These are phyloP conservation scores for Pyrus bretschneideri DNA, from an alignment of 306 rosid species.

Conservation along the genomic window DNA sequence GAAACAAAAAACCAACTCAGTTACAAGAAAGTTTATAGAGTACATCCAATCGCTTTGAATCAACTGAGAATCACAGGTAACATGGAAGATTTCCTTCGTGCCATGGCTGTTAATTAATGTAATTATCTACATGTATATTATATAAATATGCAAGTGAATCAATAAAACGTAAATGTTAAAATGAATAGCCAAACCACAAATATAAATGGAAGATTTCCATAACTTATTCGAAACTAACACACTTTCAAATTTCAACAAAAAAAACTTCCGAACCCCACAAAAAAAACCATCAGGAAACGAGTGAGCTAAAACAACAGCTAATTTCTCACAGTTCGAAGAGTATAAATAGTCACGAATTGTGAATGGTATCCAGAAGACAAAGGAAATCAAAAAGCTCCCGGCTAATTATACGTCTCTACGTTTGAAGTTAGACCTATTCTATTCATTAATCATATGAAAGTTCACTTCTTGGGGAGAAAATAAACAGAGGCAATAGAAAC, in stretches of 20 bases:
- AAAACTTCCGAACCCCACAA: background rate
- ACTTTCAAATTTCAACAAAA: background rate
- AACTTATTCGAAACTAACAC: background rate
- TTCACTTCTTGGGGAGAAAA: background rate
- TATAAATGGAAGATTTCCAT: background rate
- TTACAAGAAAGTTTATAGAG: background rate
- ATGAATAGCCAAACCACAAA: background rate
- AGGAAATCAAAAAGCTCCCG: background rate
- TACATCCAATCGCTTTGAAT: background rate
- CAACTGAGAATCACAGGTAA: background rate
- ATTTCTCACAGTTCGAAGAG: background rate
- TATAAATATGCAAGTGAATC: background rate
- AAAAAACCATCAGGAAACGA: background rate
- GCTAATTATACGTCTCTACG: background rate
- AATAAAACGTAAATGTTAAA: background rate
- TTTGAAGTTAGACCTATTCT: background rate
- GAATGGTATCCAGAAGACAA: background rate
- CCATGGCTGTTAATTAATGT: background rate
- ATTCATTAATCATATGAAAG: background rate
- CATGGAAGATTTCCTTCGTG: too few species aligned
- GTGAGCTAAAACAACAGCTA: background rate
- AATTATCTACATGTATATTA: background rate
- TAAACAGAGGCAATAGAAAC: background rate
- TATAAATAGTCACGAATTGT: background rate
- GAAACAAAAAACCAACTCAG: conserved; percentile 3